These are phyloP conservation scores for Mortierella sp. DNA, from an alignment of 371 early-diverging fungal genomes.

Conservation along the genomic window DNA sequence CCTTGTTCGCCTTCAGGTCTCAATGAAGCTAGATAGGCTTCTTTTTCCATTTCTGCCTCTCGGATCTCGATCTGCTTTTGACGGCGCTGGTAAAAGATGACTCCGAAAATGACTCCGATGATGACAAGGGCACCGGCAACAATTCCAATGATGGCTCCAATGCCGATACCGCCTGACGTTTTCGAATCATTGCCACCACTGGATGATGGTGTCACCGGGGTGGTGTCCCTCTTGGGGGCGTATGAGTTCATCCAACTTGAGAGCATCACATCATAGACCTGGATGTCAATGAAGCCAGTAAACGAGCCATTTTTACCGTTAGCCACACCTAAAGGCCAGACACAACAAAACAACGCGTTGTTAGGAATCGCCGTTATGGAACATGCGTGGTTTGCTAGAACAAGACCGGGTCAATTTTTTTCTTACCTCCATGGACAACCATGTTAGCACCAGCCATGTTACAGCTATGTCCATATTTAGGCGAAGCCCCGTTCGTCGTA, in stretches of 20 bases:
- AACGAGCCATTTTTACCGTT: neutral
- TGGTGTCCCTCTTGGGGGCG: conserved; percentile 44
- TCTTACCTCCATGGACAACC: conserved; percentile 43
- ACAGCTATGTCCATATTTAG: conserved; percentile 28
- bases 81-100: conserved; percentile 34
- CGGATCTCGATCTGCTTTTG: conserved; percentile 48
- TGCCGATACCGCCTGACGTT: neutral
- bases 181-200: neutral
- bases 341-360: neutral
- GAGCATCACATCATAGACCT: conserved; percentile 42
- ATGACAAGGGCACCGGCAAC: conserved; percentile 19
- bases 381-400: too few species aligned
- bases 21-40: conserved; percentile 46
- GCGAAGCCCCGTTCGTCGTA: neutral
- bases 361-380: neutral
- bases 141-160: conserved; percentile 43
- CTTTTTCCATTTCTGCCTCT: conserved; percentile 51
- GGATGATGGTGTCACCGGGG: conserved; percentile 2
- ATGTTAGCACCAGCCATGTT: conserved; percentile 45
- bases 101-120: conserved; percentile 6
- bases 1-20: conserved; percentile 26
- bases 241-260: conserved; percentile 34
- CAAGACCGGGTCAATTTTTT: too few species aligned
- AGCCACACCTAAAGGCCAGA: neutral
- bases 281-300: conserved; percentile 24